Base-by-base conservation (phyloP, 768 basidiomycete genomes). In the Leccinum subgranulosum region DNA sequence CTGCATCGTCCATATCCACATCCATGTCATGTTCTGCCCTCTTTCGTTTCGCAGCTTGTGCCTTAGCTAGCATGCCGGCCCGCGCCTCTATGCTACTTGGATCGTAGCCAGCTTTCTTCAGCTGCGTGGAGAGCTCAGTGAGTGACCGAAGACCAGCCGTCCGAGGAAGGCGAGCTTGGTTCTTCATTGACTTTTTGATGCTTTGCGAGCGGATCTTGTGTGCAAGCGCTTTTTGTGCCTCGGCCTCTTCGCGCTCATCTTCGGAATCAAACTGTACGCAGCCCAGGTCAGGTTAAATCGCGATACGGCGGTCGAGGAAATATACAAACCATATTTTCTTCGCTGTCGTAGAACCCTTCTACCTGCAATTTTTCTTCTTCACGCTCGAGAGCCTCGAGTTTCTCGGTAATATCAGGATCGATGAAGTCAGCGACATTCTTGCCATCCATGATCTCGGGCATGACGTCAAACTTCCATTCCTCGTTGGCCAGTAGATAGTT, bases 361-460 rank as follows among this genome's bases (percentile, higher is more conserved):
- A 86, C 88, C 71, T 93, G 80, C n/a, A 99, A 82, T 64, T 83
- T 84, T 73, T 96, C 96, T 73, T 99, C 97, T 71, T 98, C 97
- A 17, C 92, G 85, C 74, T 99, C 96, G 56, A 99, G 85, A 12
- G 94, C 96, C 68, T 98, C 96, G 49, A 99, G 86, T 75, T 94
- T 96, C 74, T 95, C 95, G 19, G 85, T 87, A 59, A 99, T 98
- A 68, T 99, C 97, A 21, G 94, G 90, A 73, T 98, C 96, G 73
- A 98, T 91, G 60, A 99, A 99, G 79, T 99, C 97, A 23, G 95
- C 96, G 53, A 98, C 76, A 76, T 99, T 99, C 83, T 98, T 98
- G 76, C 97, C 97, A 64, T 98, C 86, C 87, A 93, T 86, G 68
- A 99, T 92, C 73, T 99, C 97, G n/a, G 97, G 97, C n/a, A 98